phyloP scores from a whole-genome alignment of 2,329 filamentous ascomycete genomes.

The Xylariaceae sp. region DNA sequence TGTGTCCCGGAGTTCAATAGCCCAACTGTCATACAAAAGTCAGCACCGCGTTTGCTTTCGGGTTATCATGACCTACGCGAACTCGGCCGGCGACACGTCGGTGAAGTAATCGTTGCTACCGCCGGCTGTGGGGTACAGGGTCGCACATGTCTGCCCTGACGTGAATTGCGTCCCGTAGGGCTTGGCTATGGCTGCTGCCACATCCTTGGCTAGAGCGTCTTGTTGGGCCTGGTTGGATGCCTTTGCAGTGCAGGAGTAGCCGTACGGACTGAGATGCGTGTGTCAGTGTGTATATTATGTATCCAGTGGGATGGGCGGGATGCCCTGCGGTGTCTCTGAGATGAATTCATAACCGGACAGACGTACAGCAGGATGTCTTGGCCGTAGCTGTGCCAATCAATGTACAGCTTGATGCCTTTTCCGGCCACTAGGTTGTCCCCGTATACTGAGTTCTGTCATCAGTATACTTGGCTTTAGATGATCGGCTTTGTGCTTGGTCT shows the following conservation, averaged over 20 bases:
- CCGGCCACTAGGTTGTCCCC: constrained; percentile 41
- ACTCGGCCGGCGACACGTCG: constrained; percentile 27
- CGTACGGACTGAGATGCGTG: constrained; percentile 24
- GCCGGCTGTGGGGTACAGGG: constrained; percentile 33
- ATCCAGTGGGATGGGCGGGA: neutral
- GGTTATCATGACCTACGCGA: constrained; percentile 27
- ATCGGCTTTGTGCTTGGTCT: neutral
- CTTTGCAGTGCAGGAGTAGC: constrained; percentile 29
- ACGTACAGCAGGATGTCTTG: constrained; percentile 31
- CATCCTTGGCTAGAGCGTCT: constrained; percentile 35
- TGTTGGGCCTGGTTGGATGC: constrained; percentile 26
- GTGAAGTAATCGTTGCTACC: constrained; percentile 33
- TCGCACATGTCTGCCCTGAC: constrained; percentile 37
- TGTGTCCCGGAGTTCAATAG: constrained; percentile 33
- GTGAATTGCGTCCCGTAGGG: constrained; percentile 34
- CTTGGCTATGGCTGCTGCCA: constrained; percentile 22
- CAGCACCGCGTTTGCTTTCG: too few relatives aligned
- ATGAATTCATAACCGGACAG: neutral
- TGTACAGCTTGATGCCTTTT: constrained; percentile 30
- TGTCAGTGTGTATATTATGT: neutral
- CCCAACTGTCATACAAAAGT: too few relatives aligned
- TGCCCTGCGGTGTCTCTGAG: too few relatives aligned
- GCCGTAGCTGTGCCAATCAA: constrained; percentile 32
- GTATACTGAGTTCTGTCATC: constrained; percentile 37
- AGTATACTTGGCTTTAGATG: constrained; percentile 1